Conservation (phyloP, 306 rosid genomes). For the Vigna nakashimae region DNA sequence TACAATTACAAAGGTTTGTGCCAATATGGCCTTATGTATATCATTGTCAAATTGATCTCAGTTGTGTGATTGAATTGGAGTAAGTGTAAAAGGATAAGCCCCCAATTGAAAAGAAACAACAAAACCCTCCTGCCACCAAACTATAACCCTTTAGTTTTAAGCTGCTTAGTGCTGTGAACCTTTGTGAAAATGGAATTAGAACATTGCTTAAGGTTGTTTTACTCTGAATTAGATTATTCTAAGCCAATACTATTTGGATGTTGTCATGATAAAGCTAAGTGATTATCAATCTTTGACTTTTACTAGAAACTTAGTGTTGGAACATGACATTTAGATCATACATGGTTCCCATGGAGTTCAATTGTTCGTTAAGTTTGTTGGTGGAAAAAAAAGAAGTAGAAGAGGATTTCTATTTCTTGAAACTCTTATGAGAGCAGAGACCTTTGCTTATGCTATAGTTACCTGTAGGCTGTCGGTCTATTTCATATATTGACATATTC, state of each 20-base stretch:
- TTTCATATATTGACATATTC: neutral
- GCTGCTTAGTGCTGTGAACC: constrained; percentile 29
- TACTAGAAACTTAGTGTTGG: constrained; percentile 13
- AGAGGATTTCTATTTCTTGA: constrained; percentile 8
- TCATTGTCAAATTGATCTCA: constrained; percentile 9
- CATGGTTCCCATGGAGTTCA: constrained; percentile 31
- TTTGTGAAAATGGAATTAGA: neutral
- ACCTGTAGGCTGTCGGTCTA: neutral
- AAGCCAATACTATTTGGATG: constrained; percentile 6
- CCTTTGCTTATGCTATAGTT: neutral
- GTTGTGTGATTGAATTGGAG: neutral
- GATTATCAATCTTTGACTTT: constrained; percentile 24
- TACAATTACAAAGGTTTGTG: constrained; percentile 66
- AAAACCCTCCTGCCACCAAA: neutral
- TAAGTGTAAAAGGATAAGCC: neutral
- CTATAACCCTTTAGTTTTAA: constrained; percentile 6
- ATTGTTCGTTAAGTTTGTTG: neutral
- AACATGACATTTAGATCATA: constrained; percentile 25
- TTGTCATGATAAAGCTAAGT: neutral
- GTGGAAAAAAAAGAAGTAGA: neutral
- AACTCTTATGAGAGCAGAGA: neutral
- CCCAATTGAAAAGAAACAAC: constrained; percentile 4
- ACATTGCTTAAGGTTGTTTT: neutral
- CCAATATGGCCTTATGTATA: constrained; percentile 10
- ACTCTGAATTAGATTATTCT: constrained; percentile 8